Evolutionary conservation across 495 filamentous ascomycete species (phyloP).

Genomic region (Neurospora sublineolata): DNA sequence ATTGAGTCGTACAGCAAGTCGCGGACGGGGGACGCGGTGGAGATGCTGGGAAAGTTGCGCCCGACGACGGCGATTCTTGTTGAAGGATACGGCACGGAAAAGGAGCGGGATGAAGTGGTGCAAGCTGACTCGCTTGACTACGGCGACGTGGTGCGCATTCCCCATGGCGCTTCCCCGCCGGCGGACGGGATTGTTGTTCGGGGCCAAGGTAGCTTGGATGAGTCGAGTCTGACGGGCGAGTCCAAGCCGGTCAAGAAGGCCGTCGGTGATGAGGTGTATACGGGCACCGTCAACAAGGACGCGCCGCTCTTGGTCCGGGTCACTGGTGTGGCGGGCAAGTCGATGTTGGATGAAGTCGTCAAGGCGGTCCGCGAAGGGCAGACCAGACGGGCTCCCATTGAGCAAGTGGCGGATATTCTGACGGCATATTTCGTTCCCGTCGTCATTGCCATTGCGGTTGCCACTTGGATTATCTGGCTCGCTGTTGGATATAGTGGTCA

Average conservation of each 20-base stretch:
- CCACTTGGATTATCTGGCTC: slow-evolving; percentile 80
- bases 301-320: slow-evolving; percentile 57
- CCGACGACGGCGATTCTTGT: slow-evolving; percentile 70
- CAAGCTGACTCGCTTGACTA: slow-evolving; percentile 68
- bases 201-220: slow-evolving; percentile 65
- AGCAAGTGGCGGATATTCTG: slow-evolving; percentile 70
- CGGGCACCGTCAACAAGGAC: slow-evolving; percentile 78
- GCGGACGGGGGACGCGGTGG: slow-evolving; percentile 80
- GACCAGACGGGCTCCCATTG: slow-evolving; percentile 73
- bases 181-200: slow-evolving; percentile 63
- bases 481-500: slow-evolving; percentile 56
- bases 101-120: slow-evolving; percentile 31
- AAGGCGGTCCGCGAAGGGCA: slow-evolving; percentile 84
- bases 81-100: slow-evolving; percentile 24
- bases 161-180: slow-evolving; percentile 73
- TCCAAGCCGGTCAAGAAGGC: slow-evolving; percentile 63
- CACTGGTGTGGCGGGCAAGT: slow-evolving; percentile 59
- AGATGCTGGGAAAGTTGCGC: slow-evolving; percentile 63
- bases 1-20: slow-evolving; percentile 91
- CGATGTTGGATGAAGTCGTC: slow-evolving; percentile 90
- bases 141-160: slow-evolving; percentile 67
- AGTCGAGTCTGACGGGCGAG: slow-evolving; percentile 85
- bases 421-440: slow-evolving; percentile 85
- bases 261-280: slow-evolving; percentile 61
- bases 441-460: slow-evolving; percentile 68